Evolutionary conservation across 2,329 filamentous ascomycete genomes (phyloP).

Genomic region (Fusarium tricinctum): DNA sequence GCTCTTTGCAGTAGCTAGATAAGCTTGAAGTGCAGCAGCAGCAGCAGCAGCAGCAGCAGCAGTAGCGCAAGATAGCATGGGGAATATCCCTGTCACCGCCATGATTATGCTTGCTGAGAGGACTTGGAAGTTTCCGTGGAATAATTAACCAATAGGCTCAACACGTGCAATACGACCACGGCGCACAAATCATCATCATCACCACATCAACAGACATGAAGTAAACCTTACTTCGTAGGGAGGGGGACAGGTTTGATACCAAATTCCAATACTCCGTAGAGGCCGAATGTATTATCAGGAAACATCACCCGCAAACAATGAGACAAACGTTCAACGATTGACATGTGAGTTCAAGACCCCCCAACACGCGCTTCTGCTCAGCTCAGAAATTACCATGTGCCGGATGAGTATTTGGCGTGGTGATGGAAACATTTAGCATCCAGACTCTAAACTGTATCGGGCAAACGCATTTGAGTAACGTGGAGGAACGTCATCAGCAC

Average conservation of each 20-base stretch:
- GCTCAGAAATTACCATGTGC: conserved; percentile 39
- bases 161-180: conserved; percentile 18
- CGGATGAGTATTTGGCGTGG: conserved; percentile 25
- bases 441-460: conserved; percentile 36
- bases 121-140: conserved; percentile 18
- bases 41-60: conserved; percentile 24
- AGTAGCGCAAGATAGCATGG: conserved; percentile 20
- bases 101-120: conserved; percentile 6
- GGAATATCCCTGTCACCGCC: conserved; percentile 25
- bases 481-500: conserved; percentile 31
- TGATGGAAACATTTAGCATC: conserved; percentile 15
- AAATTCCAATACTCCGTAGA: conserved; percentile 1
- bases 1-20: conserved; percentile 14
- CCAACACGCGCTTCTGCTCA: conserved; percentile 23
- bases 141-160: conserved; percentile 39
- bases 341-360: not conserved
- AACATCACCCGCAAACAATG: not conserved
- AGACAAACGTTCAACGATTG: conserved; percentile 3
- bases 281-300: not conserved
- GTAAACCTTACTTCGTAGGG: conserved; percentile 4
- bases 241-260: not conserved
- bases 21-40: conserved; percentile 23
- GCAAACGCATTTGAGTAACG: conserved; percentile 25
- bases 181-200: not conserved
- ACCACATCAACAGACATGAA: conserved; percentile 22